Percentiles rank a stretch among this genome's conserved stretches.
Evolutionary conservation across 2,329 filamentous ascomycete genomes (phyloP).

Genomic region (Colletotrichum incanum): DNA sequence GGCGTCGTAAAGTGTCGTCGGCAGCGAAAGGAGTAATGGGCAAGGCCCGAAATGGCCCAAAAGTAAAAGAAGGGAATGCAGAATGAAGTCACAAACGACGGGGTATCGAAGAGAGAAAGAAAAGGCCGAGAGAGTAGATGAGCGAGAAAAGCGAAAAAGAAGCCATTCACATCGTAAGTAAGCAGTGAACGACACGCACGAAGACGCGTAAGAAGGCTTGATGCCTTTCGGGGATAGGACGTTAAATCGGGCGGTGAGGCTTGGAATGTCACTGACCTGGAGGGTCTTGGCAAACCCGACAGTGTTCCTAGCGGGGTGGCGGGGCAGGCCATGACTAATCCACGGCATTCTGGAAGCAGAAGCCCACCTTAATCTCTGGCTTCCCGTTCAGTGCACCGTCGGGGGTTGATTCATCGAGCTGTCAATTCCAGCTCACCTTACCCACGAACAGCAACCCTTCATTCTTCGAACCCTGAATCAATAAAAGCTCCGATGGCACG

Average conservation of each 20-base stretch:
- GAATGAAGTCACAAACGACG: slow-evolving; percentile 2
- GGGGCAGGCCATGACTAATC: slow-evolving; percentile 33
- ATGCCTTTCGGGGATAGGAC: slow-evolving; percentile 28
- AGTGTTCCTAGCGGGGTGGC: slow-evolving; percentile 27
- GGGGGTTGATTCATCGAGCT: not conserved
- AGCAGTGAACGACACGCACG: slow-evolving; percentile 33
- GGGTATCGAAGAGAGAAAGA: slow-evolving; percentile 9
- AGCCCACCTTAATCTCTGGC: not conserved
- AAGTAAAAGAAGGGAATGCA: not conserved
- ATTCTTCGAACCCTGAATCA: slow-evolving; percentile 23
- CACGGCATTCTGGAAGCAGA: not conserved
- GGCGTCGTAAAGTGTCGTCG: not conserved
- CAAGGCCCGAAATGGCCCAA: not conserved
- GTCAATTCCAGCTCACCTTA: slow-evolving; percentile 32
- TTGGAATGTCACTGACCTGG: slow-evolving; percentile 13
- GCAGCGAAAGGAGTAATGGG: not conserved
- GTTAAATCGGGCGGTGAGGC: slow-evolving; percentile 5
- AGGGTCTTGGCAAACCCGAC: not conserved
- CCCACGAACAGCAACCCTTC: slow-evolving; percentile 27
- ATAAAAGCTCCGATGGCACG: slow-evolving; percentile 3
- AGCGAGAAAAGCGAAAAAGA: not conserved
- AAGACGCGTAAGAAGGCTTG: slow-evolving; percentile 37
- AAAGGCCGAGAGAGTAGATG: not conserved
- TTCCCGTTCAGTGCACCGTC: slow-evolving; percentile 1
- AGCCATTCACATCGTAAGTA: slow-evolving; percentile 26